Base-by-base conservation (phyloP, 768 basidiomycete genomes). In the Rhizopogon sp. region DNA sequence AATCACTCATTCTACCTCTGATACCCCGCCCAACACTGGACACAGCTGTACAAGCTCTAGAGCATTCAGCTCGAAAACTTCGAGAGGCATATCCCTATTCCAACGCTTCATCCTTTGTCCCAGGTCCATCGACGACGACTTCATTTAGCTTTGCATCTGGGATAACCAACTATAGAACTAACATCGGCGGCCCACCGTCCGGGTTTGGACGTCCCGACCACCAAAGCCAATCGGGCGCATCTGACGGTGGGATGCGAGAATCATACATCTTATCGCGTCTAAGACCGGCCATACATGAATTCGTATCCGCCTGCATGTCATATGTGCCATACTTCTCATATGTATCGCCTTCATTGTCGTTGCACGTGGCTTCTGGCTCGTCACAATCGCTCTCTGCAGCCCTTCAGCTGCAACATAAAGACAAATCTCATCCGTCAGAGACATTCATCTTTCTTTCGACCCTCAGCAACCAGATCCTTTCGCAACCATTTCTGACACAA, bases 241-340 rank as follows among this genome's bases (percentile, higher is more conserved):
- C 65, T 40, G 68, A 69, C n/a, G 73, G 73, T 46, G 81, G 81
- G 39, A 93, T 92, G 88, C 84, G 91, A 56, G 86, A 90, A 55
- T 82, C 85, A 6, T 93, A 93, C 67, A 78, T 93, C 59, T 70
- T 83, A 39, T 88, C 85, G 16, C 80, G 91, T 53, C 74, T 93
- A 16, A 81, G 85, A 46, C 85, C 87, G 14, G 84, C 87, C 68
- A 82, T 92, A 49, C 72, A 77, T 50, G 90, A 92, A 50, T 93
- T 90, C 60, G 83, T 86, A 31, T 79, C 90, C 3, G 81, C 85
- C 31, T 88, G 82, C 67, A 78, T 84, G 67, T 87, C 91, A 6
- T 93, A 93, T 66, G 81, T 93, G 45, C 89, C 88, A 3, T 93
- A 93, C 66, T 93, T 93, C 66, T 87, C 90, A 20, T 85, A 80